phyloP scores from a whole-genome alignment of 1,284 basidiomycete genomes.

The Cutaneotrichosporon dermatis region DNA sequence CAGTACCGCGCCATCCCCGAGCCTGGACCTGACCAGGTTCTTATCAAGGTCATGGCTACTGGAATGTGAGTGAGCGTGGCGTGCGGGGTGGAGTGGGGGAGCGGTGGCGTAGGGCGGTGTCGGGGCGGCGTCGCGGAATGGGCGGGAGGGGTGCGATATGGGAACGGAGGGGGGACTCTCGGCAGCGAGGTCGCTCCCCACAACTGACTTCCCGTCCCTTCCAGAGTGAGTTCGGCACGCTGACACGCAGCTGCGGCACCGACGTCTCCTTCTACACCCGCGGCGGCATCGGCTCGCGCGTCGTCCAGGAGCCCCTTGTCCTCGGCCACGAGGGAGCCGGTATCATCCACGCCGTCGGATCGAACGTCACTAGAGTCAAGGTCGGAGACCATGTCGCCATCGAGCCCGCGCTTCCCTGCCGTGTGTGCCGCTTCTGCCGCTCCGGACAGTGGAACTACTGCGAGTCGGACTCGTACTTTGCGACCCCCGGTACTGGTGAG shows the following conservation, averaged over 20 bases:
- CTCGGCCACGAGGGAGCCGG: conserved; percentile 47
- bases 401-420: conserved; percentile 46
- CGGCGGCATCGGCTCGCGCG: conserved; percentile 40
- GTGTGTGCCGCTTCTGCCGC: conserved; percentile 40
- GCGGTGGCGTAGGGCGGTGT: too few relatives aligned
- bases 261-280: conserved; percentile 26
- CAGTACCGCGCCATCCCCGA: conserved; percentile 20
- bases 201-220: too few relatives aligned
- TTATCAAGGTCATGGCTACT: conserved; percentile 28
- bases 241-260: conserved; percentile 11
- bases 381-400: conserved; percentile 46
- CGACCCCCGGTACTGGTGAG: conserved; percentile 22
- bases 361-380: conserved; percentile 21
- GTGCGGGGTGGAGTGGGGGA: too few relatives aligned
- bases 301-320: conserved; percentile 36
- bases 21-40: conserved; percentile 14
- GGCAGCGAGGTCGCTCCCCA: too few relatives aligned
- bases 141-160: too few relatives aligned
- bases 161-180: too few relatives aligned
- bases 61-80: conserved; percentile 16
- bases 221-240: too few relatives aligned
- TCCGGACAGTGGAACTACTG: conserved; percentile 22
- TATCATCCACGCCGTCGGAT: conserved; percentile 30
- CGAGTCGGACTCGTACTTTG: conserved; percentile 17
- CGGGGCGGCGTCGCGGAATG: too few relatives aligned